Evolutionary conservation across 352 stramenopile genomes (phyloP).

Genomic region (Phytophthora meadii): DNA sequence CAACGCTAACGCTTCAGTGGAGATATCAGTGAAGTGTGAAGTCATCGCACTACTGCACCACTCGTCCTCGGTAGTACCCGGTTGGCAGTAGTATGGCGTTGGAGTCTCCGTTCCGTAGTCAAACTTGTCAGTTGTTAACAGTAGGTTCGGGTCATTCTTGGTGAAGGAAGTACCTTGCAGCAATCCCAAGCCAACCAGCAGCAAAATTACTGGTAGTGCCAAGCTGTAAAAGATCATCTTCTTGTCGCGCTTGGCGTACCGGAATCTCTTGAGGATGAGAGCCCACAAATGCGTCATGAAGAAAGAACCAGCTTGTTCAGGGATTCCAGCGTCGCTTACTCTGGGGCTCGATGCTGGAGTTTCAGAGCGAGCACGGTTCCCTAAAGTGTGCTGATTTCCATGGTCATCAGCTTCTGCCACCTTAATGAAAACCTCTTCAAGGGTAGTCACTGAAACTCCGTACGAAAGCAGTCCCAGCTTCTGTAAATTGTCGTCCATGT

Average conservation of each 20-base stretch:
- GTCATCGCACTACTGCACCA: slow-evolving; percentile 54
- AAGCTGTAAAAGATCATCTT: slow-evolving; percentile 69
- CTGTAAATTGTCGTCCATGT: slow-evolving; percentile 55
- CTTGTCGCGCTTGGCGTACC: slow-evolving; percentile 64
- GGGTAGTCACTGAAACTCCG: slow-evolving; percentile 82
- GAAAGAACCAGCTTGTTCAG: slow-evolving; percentile 15
- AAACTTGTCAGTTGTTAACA: slow-evolving; percentile 37
- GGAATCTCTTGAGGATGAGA: slow-evolving; percentile 67
- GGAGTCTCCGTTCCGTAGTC: slow-evolving; percentile 38
- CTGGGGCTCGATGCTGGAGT: slow-evolving; percentile 14
- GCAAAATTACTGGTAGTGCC: slow-evolving; percentile 57
- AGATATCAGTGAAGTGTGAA: slow-evolving; percentile 47
- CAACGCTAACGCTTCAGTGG: slow-evolving; percentile 27
- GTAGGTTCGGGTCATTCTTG: slow-evolving; percentile 50
- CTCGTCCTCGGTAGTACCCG: slow-evolving; percentile 24
- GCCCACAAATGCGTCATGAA: slow-evolving; percentile 54
- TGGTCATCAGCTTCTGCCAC: slow-evolving; percentile 56
- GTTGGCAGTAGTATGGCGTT: slow-evolving; percentile 56
- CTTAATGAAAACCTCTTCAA: slow-evolving; percentile 89
- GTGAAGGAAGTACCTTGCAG: slow-evolving; percentile 48
- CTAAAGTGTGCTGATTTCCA: slow-evolving; percentile 48
- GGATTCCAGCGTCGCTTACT: slow-evolving; percentile 15
- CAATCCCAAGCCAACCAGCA: slow-evolving; percentile 60
- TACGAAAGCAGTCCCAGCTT: slow-evolving; percentile 59
- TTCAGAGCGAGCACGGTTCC: slow-evolving; percentile 23